Percentiles rank a stretch among this genome's conserved stretches.
Evolutionary conservation across 108 stramenopile species (phyloP).

Genomic region (Cyclostephanos tholiformis): DNA sequence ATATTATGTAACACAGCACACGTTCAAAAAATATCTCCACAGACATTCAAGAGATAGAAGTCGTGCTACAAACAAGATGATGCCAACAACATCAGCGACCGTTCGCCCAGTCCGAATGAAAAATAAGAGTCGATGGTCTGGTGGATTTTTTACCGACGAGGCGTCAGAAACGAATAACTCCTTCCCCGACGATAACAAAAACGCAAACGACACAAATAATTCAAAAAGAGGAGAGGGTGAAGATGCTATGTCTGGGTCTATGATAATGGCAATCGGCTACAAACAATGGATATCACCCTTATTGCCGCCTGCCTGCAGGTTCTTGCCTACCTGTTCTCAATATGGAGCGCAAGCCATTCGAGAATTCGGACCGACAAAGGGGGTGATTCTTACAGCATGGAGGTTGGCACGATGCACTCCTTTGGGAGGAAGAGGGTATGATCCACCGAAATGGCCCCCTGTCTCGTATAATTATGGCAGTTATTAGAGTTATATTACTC

Average conservation of each 20-base stretch:
- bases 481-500: conserved; percentile 62
- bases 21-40: too few relatives aligned
- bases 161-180: not conserved
- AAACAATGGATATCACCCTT: conserved; percentile 83
- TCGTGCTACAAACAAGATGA: not conserved
- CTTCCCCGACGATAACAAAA: conserved; percentile 2
- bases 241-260: conserved; percentile 48
- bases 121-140: conserved; percentile 7
- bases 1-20: too few relatives aligned
- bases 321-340: conserved; percentile 87
- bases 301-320: conserved; percentile 88
- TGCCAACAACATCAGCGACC: not conserved
- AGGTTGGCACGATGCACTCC: conserved; percentile 81
- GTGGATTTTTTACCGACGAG: conserved; percentile 10
- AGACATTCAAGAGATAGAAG: conserved; percentile 1
- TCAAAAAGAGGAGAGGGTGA: conserved; percentile 13
- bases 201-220: conserved; percentile 2
- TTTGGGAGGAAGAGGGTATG: conserved; percentile 88
- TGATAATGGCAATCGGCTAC: conserved; percentile 84
- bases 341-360: conserved; percentile 87
- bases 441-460: conserved; percentile 89
- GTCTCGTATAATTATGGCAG: conserved; percentile 72
- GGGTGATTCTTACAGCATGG: conserved; percentile 80
- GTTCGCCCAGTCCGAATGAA: not conserved
- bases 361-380: conserved; percentile 78